phyloP scores from a whole-genome alignment of 1,284 basidiomycete species.

The Cronartium quercuum region DNA sequence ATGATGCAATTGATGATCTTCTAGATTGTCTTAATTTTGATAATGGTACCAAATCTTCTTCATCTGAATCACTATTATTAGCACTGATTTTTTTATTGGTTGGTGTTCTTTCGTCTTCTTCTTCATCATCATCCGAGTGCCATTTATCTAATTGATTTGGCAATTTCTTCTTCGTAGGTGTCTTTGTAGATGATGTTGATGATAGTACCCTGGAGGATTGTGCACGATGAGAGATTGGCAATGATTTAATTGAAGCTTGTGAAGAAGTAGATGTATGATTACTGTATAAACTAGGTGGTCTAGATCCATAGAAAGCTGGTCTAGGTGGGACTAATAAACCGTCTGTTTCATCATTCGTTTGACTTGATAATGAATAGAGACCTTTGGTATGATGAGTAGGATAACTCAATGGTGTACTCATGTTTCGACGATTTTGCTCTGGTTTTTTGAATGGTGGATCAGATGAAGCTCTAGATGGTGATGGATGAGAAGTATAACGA shows the following conservation, averaged over 20 bases:
- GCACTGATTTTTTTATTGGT: neutral
- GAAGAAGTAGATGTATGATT: neutral
- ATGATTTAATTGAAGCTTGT: neutral
- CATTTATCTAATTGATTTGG: neutral
- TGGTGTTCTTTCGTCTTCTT: neutral
- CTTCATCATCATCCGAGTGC: neutral
- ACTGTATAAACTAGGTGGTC: too few species aligned
- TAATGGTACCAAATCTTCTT: slow-evolving; percentile 18
- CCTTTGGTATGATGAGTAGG: neutral
- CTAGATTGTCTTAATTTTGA: slow-evolving; percentile 4
- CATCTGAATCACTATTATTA: neutral
- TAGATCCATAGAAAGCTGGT: slow-evolving; percentile 34
- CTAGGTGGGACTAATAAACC: slow-evolving; percentile 13
- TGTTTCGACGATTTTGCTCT: neutral
- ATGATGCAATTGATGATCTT: slow-evolving; percentile 6
- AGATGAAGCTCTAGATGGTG: neutral
- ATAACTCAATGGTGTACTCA: neutral
- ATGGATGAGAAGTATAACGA: neutral
- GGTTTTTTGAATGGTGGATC: neutral
- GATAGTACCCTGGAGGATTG: neutral
- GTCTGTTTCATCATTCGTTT: slow-evolving; percentile 6
- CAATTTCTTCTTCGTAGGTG: neutral
- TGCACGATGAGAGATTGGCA: neutral
- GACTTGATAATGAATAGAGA: neutral
- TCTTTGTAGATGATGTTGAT: neutral